Evolutionary conservation across 345 rosid species (phyloP), one percentile per base, ranked within the genome.

Genomic region (Gynandropsis gynandra): DNA sequence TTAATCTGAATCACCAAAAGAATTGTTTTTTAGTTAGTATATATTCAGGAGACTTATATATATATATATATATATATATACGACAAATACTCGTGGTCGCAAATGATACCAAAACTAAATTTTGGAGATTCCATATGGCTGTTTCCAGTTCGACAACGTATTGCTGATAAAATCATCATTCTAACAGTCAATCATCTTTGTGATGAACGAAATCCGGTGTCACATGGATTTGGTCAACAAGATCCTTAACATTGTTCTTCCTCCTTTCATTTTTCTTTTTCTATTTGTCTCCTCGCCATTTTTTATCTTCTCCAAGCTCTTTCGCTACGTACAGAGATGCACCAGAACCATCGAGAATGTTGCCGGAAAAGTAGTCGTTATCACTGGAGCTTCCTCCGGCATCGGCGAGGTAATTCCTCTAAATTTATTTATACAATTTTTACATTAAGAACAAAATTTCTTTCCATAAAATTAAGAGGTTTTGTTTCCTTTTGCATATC

Each of bases 381-480:
- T 76, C 36, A 74, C 80, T 5, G 85, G 82, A 45, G 80, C 80
- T 21, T 71, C 80, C 6, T 76, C 85, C 0, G 89, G 85, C 39
- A 76, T 78, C 1, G 84, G 82, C 15, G 80, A 78, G 80, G 78
- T 78, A 24, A 37, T 3, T 47, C 34, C 16, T 24, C 4, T 21
- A 16, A 42, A 32, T 10, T 24, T 20, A 4, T n/a, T 17, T 44
- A 12, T 9, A 8, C 13, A 37, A 37, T 8, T 37, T n/a, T 3
- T 2, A 10, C 15, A 10, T 10, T 13, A 37, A 37, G 11, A 2
- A 10, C 4, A 37, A 9, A 37, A 37, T 10, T 1, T 37, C 1
- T 37, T 37, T 37, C 4, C 41, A 10, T 8, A 2, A 37, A 37
- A 37, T 10, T 10, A 3, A 37, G 15, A n/a, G n/a, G n/a, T n/a